A percentile compares a stretch with the other conserved stretches of the same genome.
phyloP scores from a whole-genome alignment of 225 moss, liverwort and hornwort species.

The Pleurozium schreberi region DNA sequence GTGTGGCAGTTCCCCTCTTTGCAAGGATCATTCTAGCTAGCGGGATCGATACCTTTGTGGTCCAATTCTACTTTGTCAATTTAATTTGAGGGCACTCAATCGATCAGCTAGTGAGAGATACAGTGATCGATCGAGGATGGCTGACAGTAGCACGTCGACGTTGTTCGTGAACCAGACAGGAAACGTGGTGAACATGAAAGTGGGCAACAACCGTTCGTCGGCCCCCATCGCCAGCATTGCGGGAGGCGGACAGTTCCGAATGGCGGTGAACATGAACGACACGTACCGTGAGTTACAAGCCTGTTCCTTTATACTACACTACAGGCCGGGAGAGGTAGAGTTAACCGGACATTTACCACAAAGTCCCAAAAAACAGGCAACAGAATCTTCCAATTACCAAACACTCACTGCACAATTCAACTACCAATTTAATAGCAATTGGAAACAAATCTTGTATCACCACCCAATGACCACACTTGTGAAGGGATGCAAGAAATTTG shows the following conservation, averaged over 20 bases:
- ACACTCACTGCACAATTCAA: too few species aligned
- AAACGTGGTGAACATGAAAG: constrained; percentile 1
- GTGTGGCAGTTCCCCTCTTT: neutral
- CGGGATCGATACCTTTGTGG: neutral
- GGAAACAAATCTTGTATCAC: too few species aligned
- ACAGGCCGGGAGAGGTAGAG: too few species aligned
- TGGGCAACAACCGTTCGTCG: neutral
- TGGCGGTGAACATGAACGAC: constrained; percentile 7
- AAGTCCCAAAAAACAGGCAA: too few species aligned
- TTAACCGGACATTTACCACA: too few species aligned
- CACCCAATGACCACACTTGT: too few species aligned
- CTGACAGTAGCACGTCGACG: neutral
- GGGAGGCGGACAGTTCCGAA: neutral
- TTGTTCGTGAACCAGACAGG: constrained; percentile 6
- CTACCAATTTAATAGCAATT: too few species aligned
- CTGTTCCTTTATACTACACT: too few species aligned
- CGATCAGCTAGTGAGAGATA: too few species aligned
- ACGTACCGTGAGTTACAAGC: constrained; percentile 17
- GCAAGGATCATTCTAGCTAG: neutral
- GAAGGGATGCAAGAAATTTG: too few species aligned
- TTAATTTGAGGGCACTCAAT: neutral
- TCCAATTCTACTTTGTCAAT: neutral
- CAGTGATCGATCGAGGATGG: neutral
- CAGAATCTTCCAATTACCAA: too few species aligned
- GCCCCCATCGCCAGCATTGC: neutral